Evolutionary conservation across 306 rosid genomes (phyloP), one percentile per base, ranked within the genome.

Genomic region (Pueraria montana): DNA sequence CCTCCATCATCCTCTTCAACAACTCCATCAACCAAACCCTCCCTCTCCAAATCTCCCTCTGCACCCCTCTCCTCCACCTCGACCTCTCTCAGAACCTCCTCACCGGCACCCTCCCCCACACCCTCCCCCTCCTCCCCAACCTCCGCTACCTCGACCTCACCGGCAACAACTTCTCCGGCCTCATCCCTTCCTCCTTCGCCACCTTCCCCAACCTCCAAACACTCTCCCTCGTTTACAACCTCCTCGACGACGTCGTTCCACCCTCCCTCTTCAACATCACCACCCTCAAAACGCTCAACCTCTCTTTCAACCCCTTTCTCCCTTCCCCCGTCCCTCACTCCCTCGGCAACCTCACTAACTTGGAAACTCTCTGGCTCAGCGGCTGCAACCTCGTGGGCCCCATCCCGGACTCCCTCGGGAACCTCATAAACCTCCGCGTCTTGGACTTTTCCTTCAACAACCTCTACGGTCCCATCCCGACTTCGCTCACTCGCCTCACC

Each of bases 11-110:
- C 21, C 84, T 96, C 75, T 86, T 2, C 83, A 92, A 92, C 87
- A 96, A 93, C 91, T 89, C 93, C 87, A 87, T 96, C 69, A 87
- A 87, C 87, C 59, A 89, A 74, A 70, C 91, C n/a, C 93, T 93
- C 40, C 91, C 96, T 2, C 24, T 32, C 0, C 85, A 84, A 0
- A 76, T 93, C 82, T 82, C 94, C 59, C 52, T 83, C 30, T 96
- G 98, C 73, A 58, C 23, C 6, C 36, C 18, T 23, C 93, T 96
- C 76, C 20, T 61, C 20, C 88, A 84, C 72, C 93, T 96, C 32
- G 94, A 96, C 89, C 92, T 96, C 68, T 52, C 96, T 13, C 93
- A 96, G 85, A 96, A 96, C 68, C 92, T 93, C 55, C 91, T 96
- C 84, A 89, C 94, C 14, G 97, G 99, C 14, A 0, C 84, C 4